Percentiles rank a stretch among this genome's conserved stretches.
Evolutionary conservation across 768 basidiomycete species (phyloP).

Genomic region (Phaeotremella fagi): DNA sequence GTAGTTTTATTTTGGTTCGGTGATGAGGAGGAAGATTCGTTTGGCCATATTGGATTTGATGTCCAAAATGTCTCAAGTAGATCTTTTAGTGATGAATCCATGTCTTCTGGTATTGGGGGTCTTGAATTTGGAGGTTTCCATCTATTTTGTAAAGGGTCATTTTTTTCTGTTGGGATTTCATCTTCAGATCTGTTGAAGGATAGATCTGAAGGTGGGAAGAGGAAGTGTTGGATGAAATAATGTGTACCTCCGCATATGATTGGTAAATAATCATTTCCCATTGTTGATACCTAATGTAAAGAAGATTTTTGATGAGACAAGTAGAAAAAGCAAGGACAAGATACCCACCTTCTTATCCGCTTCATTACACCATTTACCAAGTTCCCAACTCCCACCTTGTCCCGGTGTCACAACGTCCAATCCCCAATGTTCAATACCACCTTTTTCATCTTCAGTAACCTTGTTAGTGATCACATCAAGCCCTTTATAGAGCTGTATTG

Average conservation of each 20-base stretch:
- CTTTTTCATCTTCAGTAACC: conserved; percentile 66
- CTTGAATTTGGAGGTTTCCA: conserved; percentile 34
- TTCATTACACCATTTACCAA: conserved; percentile 68
- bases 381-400: conserved; percentile 54
- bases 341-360: conserved; percentile 66
- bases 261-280: conserved; percentile 57
- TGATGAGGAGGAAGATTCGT: neutral
- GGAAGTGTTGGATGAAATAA: conserved; percentile 94
- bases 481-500: conserved; percentile 93
- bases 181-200: neutral
- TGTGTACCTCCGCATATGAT: conserved; percentile 93
- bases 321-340: neutral
- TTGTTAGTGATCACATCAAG: conserved; percentile 95
- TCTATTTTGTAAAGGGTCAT: conserved; percentile 6
- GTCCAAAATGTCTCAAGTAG: conserved; percentile 42
- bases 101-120: conserved; percentile 11
- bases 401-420: conserved; percentile 84
- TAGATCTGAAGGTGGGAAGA: conserved; percentile 60
- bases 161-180: neutral
- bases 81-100: conserved; percentile 1
- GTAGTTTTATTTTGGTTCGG: neutral
- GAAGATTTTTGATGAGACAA: conserved; percentile 28
- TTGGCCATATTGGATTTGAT: conserved; percentile 21
- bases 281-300: conserved; percentile 50
- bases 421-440: conserved; percentile 78